These are phyloP conservation scores for Kodamaea alishanica DNA, from an alignment of 1,139 yeast species.

Conservation along the genomic window DNA sequence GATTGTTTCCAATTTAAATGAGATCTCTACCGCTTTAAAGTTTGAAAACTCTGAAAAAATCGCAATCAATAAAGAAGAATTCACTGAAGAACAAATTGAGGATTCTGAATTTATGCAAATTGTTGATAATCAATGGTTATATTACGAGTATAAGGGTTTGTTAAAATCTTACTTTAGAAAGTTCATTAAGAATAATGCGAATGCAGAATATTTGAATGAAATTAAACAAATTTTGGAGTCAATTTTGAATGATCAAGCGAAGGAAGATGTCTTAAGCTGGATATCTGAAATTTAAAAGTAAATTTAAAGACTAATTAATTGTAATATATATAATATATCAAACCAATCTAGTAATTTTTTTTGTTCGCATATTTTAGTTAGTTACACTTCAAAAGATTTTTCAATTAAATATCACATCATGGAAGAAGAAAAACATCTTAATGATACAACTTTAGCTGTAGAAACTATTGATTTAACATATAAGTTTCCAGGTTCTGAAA, in stretches of 20 bases:
- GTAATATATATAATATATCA: background rate
- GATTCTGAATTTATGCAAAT: constrained; percentile 22
- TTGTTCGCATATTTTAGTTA: background rate
- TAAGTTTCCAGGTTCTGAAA: constrained; percentile 58
- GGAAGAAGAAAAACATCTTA: constrained; percentile 2
- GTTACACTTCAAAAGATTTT: background rate
- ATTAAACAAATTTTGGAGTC: constrained; percentile 19
- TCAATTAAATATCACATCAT: background rate
- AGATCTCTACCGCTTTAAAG: constrained; percentile 23
- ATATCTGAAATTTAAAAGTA: constrained; percentile 17
- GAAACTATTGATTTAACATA: constrained; percentile 66
- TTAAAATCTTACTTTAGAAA: constrained; percentile 40
- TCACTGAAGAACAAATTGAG: constrained; percentile 23
- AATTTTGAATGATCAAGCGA: constrained; percentile 26
- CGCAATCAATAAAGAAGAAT: constrained; percentile 23
- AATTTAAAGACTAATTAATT: background rate
- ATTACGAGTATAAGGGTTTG: constrained; percentile 43
- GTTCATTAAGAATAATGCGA: constrained; percentile 18
- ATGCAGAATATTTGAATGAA: constrained; percentile 20
- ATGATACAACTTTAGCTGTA: constrained; percentile 44
- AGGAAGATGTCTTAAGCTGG: constrained; percentile 31
- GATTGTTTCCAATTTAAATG: constrained; percentile 37
- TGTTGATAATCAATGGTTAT: constrained; percentile 41
- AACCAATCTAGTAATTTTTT: too few species aligned
- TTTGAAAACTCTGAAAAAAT: constrained; percentile 22